phyloP scores from a whole-genome alignment of 2,329 filamentous ascomycete species.

The Paraphaeosphaeria minitans region DNA sequence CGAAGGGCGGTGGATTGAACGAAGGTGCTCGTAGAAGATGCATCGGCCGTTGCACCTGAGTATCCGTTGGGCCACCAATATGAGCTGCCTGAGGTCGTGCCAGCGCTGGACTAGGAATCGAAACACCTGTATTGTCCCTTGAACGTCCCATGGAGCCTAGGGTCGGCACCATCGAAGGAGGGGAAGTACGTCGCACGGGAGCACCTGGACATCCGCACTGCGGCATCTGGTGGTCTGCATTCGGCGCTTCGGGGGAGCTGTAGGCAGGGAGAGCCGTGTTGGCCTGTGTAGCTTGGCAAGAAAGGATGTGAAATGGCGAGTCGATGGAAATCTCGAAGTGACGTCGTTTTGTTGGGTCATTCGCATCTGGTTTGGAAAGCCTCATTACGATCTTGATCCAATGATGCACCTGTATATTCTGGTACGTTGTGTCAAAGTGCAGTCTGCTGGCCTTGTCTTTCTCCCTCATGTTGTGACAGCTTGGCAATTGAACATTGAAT shows the following conservation, averaged over 20 bases:
- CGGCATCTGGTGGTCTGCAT: conserved; percentile 43
- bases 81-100: conserved; percentile 56
- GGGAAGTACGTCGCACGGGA: conserved; percentile 55
- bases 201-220: conserved; percentile 72
- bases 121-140: conserved; percentile 33
- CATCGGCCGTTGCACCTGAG: conserved; percentile 69
- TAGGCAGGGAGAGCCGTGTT: conserved; percentile 88
- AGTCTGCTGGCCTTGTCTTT: conserved; percentile 70
- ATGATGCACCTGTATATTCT: conserved; percentile 91
- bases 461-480: conserved; percentile 80
- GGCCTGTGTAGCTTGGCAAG: conserved; percentile 88
- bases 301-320: conserved; percentile 90
- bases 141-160: conserved; percentile 60
- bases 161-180: conserved; percentile 59
- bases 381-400: conserved; percentile 99
- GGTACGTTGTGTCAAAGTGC: conserved; percentile 91
- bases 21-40: conserved; percentile 83
- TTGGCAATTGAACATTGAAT: conserved; percentile 89
- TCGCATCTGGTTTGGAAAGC: conserved; percentile 80
- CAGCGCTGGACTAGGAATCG: conserved; percentile 52
- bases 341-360: conserved; percentile 77
- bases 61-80: conserved; percentile 52
- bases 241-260: conserved; percentile 57
- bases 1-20: conserved; percentile 86
- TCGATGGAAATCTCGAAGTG: conserved; percentile 98